Conservation (phyloP, 441 rosid genomes). For the Populus hybrid region DNA sequence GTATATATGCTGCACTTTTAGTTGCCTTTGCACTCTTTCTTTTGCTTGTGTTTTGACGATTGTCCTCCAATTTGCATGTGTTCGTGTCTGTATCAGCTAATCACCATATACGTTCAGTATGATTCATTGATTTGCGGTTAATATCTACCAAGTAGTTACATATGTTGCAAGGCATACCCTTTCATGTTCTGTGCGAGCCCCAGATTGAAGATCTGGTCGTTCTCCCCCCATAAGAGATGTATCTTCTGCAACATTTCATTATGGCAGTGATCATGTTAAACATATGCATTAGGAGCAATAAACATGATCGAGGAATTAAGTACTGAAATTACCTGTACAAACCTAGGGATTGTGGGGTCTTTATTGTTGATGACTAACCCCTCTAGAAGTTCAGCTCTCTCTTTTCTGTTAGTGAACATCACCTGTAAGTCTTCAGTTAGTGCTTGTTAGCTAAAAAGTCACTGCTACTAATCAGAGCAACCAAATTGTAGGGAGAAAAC, state of each 20-base stretch:
- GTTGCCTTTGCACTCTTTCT: neutral
- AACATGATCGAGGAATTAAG: no score
- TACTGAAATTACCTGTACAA: constrained; percentile 44
- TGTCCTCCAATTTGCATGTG: neutral
- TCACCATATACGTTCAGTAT: no score
- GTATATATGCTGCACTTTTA: no score
- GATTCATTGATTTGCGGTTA: neutral
- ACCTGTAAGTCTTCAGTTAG: constrained; percentile 31
- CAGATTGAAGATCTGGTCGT: constrained; percentile 62
- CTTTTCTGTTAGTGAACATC: constrained; percentile 72
- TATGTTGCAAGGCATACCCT: constrained; percentile 38
- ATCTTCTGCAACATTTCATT: constrained; percentile 49
- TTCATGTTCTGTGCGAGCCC: constrained; percentile 77
- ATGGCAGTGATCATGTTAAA: neutral
- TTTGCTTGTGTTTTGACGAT: neutral
- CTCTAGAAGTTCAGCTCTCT: constrained; percentile 72
- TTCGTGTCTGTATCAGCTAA: neutral
- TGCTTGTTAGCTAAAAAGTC: neutral
- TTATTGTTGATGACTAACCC: constrained; percentile 67
- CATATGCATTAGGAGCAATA: neutral
- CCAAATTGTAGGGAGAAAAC: no score
- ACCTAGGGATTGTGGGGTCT: constrained; percentile 47
- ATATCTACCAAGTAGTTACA: neutral
- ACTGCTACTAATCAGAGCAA: no score
- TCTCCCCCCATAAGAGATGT: constrained; percentile 73